Base-by-base conservation (phyloP, 1,284 basidiomycete genomes). In the Apiotrichum laibachii region DNA sequence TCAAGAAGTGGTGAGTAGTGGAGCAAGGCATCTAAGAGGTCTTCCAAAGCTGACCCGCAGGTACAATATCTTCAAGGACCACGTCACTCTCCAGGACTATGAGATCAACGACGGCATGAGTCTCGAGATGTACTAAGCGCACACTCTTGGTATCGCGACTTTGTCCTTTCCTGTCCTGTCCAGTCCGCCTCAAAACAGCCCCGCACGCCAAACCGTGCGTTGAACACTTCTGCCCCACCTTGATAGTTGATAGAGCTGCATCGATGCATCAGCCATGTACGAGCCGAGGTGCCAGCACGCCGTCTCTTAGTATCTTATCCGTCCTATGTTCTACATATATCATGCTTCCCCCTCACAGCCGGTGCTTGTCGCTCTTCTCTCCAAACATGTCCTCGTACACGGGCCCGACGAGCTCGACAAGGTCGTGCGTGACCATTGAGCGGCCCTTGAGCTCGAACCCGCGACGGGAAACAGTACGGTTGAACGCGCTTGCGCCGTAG, bases 61-160 rank as follows among this genome's bases (percentile, higher is more conserved):
- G 91, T 93, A 94, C 75, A 93, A 85, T 1, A 88, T 86, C 51
- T 95, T 87, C 82, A 95, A 95, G 78, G 92, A 95, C 73, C 91
- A 97, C 74, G 95, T 99, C 71, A 90, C 91, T 7, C 83, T 99
- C 16, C 78, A 84, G 45, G 96, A 99, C 79, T 99, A 97, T 72
- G 93, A 97, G 81, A 94, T 94, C 61, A 80, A 92, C 72, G 90
- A 95, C 73, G 92, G 92, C 39, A 92, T 92, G 90, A 92, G 89
- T 77, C 80, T 94, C 73, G 91, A 93, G 81, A 88, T 94, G 90
- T 92, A 93, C 77, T 93, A 77, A 34, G 48, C 26, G 33, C 4
- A 21, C 43, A 4, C 19, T 13, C n/a, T 10, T 6, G n/a, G 2
- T 16, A 5, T 9, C 33, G 33, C 11, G 11, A 26, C 8, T 33